Evolutionary conservation across 257 asterid species (phyloP).

Genomic region (Solanum bulbocastanum): DNA sequence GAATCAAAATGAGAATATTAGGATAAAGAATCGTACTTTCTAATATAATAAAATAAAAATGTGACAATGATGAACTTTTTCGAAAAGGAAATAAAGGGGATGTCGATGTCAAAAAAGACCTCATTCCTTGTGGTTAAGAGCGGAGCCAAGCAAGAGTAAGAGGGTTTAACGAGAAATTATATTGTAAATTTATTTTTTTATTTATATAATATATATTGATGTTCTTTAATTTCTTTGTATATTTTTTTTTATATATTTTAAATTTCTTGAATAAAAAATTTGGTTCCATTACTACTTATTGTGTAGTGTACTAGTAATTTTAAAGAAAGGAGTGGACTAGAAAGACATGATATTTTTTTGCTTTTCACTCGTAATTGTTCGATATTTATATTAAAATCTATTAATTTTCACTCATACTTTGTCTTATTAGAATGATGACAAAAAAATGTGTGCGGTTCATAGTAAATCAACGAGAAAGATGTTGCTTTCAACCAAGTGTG

Average conservation of each 20-base stretch:
- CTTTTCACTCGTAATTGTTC: accelerated
- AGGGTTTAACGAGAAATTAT: accelerated
- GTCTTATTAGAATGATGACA: not conserved
- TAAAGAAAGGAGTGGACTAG: not conserved
- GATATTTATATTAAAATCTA: not conserved
- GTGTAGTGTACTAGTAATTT: not conserved
- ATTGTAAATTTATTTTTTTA: too few relatives aligned
- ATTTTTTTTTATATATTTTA: accelerated
- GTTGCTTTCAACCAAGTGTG: not conserved
- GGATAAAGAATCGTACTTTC: not conserved
- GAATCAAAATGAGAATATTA: not conserved
- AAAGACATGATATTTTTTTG: not conserved
- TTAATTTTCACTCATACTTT: not conserved
- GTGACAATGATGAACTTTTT: not conserved
- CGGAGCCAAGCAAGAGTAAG: not conserved
- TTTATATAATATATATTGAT: not conserved
- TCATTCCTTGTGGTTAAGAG: not conserved
- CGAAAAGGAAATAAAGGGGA: not conserved
- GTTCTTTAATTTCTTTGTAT: too few relatives aligned
- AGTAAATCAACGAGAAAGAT: not conserved
- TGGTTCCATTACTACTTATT: not conserved
- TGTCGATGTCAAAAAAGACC: not conserved
- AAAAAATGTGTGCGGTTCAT: not conserved
- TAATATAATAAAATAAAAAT: not conserved
- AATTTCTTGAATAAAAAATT: too few relatives aligned